Base-by-base conservation (phyloP, 1,284 basidiomycete genomes). In the Papiliotrema flavescens region DNA sequence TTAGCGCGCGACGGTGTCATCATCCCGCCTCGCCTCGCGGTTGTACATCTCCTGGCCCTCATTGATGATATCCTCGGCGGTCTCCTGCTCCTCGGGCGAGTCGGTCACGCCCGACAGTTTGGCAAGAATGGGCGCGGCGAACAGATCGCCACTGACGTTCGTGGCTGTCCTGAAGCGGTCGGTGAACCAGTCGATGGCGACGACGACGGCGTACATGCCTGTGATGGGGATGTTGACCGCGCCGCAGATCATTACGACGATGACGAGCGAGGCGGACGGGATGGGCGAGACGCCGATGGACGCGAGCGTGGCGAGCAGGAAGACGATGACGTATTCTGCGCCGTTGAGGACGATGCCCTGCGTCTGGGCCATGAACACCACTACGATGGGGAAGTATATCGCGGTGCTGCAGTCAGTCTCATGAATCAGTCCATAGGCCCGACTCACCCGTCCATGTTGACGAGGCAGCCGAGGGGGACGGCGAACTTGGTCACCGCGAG, bases 371-470 rank as follows among this genome's bases (percentile, higher is more conserved):
- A 52, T 36, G 42, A 52, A 52, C 11, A 46, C 43, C 14, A 52
- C 42, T 2, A 52, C 50, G 14, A 52, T 39, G 28, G 50, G 50
- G 19, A 52, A 52, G 42, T 52, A 52, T 42, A 52, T 52, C 1
- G 50, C 50, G 14, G 50, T 52, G n/a, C 50, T 52, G 24, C 24
- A 19, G 32, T 24, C 23, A 47, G 15, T 8, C 11, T 49, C 47
- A 24, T n/a, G n/a, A n/a, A n/a, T n/a, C n/a, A n/a, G 19, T n/a
- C 14, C 6, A 41, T 19, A 7, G 23, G 6, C 3, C 32, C 22
- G 19, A 51, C 49, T 20, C 40, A 51, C 49, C 49, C 49, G 41
- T 51, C 49, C 49, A 51, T 51, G 34, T 51, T 51, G 41, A 51
- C 32, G 17, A 51, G 26, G 26, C 49, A 51, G 20, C 49, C 49